These are phyloP conservation scores for Pseudocercospora crystallina DNA, from an alignment of 2,329 filamentous ascomycete genomes.

Conservation along the genomic window DNA sequence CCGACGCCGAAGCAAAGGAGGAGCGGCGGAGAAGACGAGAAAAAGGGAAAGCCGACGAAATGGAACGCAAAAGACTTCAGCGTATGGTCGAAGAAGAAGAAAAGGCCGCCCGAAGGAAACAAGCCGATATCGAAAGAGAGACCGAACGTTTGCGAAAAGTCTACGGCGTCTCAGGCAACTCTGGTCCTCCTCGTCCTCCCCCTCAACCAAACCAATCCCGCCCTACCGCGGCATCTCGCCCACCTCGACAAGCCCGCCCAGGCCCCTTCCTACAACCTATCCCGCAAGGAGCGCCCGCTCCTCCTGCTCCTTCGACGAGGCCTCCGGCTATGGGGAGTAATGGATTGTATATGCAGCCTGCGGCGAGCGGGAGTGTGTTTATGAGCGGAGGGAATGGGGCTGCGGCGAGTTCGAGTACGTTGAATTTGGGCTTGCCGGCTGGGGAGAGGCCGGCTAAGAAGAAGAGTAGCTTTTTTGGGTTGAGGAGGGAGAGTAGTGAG, in stretches of 20 bases:
- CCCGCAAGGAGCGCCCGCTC: conserved; percentile 16
- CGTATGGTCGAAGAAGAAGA: conserved; percentile 57
- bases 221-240: too few relatives aligned
- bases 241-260: conserved; percentile 13
- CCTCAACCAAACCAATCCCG: background rate
- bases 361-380: conserved; percentile 29
- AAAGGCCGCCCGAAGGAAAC: conserved; percentile 51
- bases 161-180: conserved; percentile 57
- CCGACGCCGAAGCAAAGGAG: conserved; percentile 49
- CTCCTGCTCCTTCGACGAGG: conserved; percentile 14
- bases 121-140: conserved; percentile 65
- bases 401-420: conserved; percentile 17
- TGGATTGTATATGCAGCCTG: conserved; percentile 32
- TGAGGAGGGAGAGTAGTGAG: conserved; percentile 19
- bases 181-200: background rate
- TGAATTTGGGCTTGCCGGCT: conserved; percentile 9
- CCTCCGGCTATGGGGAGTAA: conserved; percentile 23
- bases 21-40: conserved; percentile 52
- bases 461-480: conserved; percentile 40
- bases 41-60: conserved; percentile 60
- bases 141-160: conserved; percentile 69
- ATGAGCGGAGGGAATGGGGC: conserved; percentile 36
- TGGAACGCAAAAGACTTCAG: conserved; percentile 56
- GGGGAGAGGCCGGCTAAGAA: conserved; percentile 28
- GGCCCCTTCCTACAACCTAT: conserved; percentile 10